A percentile compares a stretch with the other conserved stretches of the same genome.
phyloP scores from a whole-genome alignment of 78 protist species.

The Speleostelium caveatum region DNA sequence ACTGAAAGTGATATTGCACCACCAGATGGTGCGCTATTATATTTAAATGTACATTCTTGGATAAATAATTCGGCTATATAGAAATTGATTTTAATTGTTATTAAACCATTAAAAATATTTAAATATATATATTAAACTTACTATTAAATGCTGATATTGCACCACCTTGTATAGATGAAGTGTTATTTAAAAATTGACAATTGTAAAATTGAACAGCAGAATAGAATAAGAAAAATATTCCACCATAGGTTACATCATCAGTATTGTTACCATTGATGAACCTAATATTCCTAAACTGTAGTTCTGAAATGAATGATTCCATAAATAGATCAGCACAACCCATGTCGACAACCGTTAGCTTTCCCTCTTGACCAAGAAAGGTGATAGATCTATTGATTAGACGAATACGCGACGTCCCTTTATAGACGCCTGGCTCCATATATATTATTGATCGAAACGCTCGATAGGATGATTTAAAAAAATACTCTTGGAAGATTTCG shows the following conservation, averaged over 20 bases:
- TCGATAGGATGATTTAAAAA: too few species aligned
- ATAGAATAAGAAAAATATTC: neutral
- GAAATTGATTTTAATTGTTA: neutral
- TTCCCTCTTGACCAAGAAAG: neutral
- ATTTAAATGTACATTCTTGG: neutral
- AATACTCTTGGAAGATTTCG: too few species aligned
- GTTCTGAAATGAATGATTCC: neutral
- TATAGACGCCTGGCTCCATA: neutral
- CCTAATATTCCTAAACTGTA: neutral
- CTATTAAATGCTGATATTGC: constrained; percentile 8
- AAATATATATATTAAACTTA: neutral
- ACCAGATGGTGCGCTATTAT: constrained; percentile 13
- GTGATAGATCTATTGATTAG: neutral
- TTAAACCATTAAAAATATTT: neutral
- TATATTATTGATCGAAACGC: too few species aligned
- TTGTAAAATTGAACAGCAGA: neutral
- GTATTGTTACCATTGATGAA: neutral
- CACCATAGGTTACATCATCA: neutral
- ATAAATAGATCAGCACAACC: neutral
- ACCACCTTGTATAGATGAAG: neutral
- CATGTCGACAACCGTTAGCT: neutral
- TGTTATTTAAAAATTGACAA: neutral
- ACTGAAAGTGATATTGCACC: constrained; percentile 19
- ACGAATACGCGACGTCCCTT: neutral
- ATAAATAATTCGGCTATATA: constrained; percentile 2